A percentile compares a stretch with the other conserved stretches of the same genome.
phyloP scores from a whole-genome alignment of 2,329 filamentous ascomycete species.

The Metarhizium robertsii region DNA sequence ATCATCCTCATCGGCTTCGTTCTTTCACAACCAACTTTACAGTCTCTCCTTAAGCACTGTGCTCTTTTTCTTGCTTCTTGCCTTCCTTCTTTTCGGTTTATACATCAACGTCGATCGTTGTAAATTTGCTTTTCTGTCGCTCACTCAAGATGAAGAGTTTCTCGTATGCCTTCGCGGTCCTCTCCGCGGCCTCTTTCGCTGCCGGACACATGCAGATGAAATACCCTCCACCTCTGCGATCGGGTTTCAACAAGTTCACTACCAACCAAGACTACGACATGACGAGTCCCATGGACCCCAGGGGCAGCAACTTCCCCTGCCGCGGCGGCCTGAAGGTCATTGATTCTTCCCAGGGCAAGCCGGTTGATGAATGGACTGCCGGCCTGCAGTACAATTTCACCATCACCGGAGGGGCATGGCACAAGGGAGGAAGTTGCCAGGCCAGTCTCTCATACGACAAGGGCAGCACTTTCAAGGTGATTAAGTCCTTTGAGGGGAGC shows the following conservation, averaged over 20 bases:
- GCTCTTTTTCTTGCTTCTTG: background rate
- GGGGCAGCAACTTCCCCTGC: slow-evolving; percentile 65
- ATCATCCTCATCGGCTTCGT: background rate
- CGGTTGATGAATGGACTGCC: slow-evolving; percentile 45
- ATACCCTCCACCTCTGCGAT: slow-evolving; percentile 41
- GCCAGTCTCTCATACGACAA: slow-evolving; percentile 52
- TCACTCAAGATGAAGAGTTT: slow-evolving; percentile 31
- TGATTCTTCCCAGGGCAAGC: slow-evolving; percentile 37
- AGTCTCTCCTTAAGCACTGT: background rate
- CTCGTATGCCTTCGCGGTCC: slow-evolving; percentile 19
- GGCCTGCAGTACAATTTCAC: slow-evolving; percentile 44
- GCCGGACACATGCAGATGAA: slow-evolving; percentile 49
- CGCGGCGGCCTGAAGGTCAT: slow-evolving; percentile 50
- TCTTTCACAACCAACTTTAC: background rate
- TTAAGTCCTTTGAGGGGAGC: slow-evolving; percentile 23
- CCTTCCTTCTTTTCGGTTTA: background rate
- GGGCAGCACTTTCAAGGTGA: slow-evolving; percentile 47
- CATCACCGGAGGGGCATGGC: slow-evolving; percentile 40
- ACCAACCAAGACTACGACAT: slow-evolving; percentile 59
- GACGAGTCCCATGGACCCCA: slow-evolving; percentile 52
- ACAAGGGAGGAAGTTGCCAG: slow-evolving; percentile 55
- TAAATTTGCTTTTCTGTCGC: background rate
- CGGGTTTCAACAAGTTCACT: slow-evolving; percentile 41
- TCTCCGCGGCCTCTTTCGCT: background rate
- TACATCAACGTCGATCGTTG: background rate